Percentiles rank a stretch among this genome's conserved stretches.
Evolutionary conservation across 129 eudicot genomes (phyloP).

Genomic region (Apium graveolens): DNA sequence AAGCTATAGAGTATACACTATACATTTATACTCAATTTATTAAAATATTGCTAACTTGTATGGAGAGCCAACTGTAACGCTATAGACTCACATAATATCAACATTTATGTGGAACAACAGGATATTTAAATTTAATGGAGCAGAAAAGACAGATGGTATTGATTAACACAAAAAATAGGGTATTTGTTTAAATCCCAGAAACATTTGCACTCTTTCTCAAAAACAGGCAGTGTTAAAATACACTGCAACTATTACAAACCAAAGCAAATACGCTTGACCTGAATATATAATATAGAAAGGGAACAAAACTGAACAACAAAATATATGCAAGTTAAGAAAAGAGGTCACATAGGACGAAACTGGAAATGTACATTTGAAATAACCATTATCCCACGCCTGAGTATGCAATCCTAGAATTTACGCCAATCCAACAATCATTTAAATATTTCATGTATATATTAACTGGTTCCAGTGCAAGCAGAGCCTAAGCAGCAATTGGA

Average conservation of each 20-base stretch:
- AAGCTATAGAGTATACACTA: no score
- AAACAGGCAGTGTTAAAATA: neutral
- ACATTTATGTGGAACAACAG: neutral
- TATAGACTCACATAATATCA: neutral
- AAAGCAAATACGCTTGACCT: neutral
- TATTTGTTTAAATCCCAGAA: neutral
- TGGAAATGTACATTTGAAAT: neutral
- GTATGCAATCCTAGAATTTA: neutral
- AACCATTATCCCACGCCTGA: neutral
- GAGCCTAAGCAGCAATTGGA: conserved; percentile 1
- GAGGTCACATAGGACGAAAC: neutral
- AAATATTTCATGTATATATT: neutral
- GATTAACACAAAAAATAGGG: no score
- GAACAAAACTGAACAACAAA: neutral
- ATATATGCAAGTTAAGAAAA: neutral
- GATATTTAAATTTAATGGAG: neutral
- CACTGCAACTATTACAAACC: neutral
- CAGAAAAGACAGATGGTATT: no score
- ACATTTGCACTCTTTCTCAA: neutral
- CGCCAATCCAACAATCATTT: neutral
- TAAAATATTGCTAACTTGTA: no score
- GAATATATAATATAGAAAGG: neutral
- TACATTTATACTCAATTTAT: neutral
- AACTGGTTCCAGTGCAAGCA: neutral
- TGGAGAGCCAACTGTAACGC: no score